Conservation (phyloP, 768 basidiomycete genomes). For the Termitomyces sp. region DNA sequence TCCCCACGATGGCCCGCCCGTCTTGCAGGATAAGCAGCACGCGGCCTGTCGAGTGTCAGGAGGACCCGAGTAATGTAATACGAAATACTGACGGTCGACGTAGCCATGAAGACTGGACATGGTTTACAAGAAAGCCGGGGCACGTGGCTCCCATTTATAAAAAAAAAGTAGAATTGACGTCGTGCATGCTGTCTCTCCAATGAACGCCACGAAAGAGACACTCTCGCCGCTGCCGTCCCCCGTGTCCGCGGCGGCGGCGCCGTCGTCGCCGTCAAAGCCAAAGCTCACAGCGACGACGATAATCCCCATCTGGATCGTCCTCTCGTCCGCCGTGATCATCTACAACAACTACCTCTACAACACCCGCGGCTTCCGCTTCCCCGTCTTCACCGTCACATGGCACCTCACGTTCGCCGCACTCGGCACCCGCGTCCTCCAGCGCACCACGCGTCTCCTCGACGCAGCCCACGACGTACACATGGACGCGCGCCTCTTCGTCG, state of each 20-base stretch:
- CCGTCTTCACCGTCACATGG: slow-evolving; percentile 90
- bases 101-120: slow-evolving; percentile 93
- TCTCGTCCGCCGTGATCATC: slow-evolving; percentile 87
- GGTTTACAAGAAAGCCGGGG: slow-evolving; percentile 6
- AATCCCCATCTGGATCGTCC: slow-evolving; percentile 90
- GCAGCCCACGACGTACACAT: slow-evolving; percentile 75
- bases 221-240: slow-evolving; percentile 13
- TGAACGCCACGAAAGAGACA: neutral
- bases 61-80: no score
- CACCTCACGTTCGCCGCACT: slow-evolving; percentile 74
- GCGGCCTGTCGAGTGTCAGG: slow-evolving; percentile 44
- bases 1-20: slow-evolving; percentile 89
- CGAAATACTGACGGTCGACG: slow-evolving; percentile 79
- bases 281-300: slow-evolving; percentile 61
- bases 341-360: slow-evolving; percentile 94
- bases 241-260: slow-evolving; percentile 31
- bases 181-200: neutral
- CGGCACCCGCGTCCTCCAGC: slow-evolving; percentile 80
- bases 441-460: slow-evolving; percentile 77
- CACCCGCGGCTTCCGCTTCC: slow-evolving; percentile 77
- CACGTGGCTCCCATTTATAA: neutral
- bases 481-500: slow-evolving; percentile 70
- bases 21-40: slow-evolving; percentile 95
- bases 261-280: slow-evolving; percentile 15
- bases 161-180: neutral